Evolutionary conservation across 2,329 filamentous ascomycete genomes (phyloP).

Genomic region (Sphaerulina populicola): DNA sequence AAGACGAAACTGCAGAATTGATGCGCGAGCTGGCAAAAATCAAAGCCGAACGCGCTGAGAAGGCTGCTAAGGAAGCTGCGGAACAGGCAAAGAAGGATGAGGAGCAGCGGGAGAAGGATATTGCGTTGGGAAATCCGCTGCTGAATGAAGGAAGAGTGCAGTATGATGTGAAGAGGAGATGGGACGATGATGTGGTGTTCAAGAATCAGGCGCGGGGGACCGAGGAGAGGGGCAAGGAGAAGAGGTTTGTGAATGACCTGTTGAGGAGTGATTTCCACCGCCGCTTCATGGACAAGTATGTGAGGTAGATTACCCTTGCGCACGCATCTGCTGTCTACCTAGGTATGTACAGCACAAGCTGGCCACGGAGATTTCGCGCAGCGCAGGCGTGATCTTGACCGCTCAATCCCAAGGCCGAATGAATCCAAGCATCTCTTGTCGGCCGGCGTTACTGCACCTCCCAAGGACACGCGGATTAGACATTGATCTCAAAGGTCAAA

Average conservation of each 20-base stretch:
- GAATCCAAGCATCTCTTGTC: too few relatives aligned
- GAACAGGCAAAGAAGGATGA: constrained; percentile 73
- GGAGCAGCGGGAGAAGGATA: constrained; percentile 75
- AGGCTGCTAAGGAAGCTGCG: constrained; percentile 71
- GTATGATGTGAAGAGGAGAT: constrained; percentile 83
- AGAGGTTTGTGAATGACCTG: constrained; percentile 81
- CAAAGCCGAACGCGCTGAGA: constrained; percentile 72
- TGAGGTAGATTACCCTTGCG: constrained; percentile 23
- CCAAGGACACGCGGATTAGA: too few relatives aligned
- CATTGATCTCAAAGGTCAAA: too few relatives aligned
- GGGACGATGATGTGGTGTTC: constrained; percentile 98
- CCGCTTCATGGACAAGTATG: constrained; percentile 67
- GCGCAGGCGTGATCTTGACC: too few relatives aligned
- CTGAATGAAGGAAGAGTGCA: constrained; percentile 67
- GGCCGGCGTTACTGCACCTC: neutral
- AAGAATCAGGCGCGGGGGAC: constrained; percentile 96
- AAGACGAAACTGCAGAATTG: constrained; percentile 73
- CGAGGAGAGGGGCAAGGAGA: constrained; percentile 73
- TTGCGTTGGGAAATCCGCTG: constrained; percentile 84
- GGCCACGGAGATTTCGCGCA: neutral
- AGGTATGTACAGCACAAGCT: neutral
- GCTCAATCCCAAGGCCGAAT: too few relatives aligned
- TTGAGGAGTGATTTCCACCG: constrained; percentile 95
- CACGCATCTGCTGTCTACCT: neutral
- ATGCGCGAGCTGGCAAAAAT: constrained; percentile 93